phyloP scores from a whole-genome alignment of 495 filamentous ascomycete species.

The Aspergillus olivimuriae region DNA sequence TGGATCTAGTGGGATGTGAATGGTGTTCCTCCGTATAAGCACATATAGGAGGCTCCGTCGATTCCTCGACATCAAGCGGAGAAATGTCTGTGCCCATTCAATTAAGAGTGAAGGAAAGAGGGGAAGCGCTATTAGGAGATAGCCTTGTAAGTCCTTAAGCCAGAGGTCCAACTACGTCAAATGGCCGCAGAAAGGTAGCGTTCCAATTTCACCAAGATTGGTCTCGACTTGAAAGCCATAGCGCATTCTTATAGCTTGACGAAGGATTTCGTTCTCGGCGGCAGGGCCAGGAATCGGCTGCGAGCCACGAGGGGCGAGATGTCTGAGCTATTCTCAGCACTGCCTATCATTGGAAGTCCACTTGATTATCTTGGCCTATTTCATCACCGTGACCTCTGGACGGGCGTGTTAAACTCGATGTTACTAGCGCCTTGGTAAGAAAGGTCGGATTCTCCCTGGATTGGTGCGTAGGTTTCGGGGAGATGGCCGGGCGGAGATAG shows the following conservation, averaged over 20 bases:
- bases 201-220: not conserved
- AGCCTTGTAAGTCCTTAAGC: no score
- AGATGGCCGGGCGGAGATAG: no score
- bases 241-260: conserved; percentile 7
- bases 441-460: not conserved
- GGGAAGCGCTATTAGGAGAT: conserved; percentile 1
- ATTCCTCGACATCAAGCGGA: conserved; percentile 37
- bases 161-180: no score
- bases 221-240: not conserved
- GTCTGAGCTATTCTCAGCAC: conserved; percentile 7
- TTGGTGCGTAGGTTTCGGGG: no score
- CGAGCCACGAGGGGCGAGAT: conserved; percentile 10
- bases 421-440: conserved; percentile 15
- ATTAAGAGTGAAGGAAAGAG: conserved; percentile 16
- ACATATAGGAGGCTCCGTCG: conserved; percentile 42
- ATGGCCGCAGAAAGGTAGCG: not conserved
- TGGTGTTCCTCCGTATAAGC: conserved; percentile 20
- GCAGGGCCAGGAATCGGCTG: conserved; percentile 1
- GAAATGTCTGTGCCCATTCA: conserved; percentile 39
- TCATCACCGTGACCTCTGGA: conserved; percentile 4
- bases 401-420: not conserved
- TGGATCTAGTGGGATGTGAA: conserved; percentile 13
- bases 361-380: conserved; percentile 15
- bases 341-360: conserved; percentile 4
- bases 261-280: conserved; percentile 1